These are phyloP conservation scores for Trichoderma hamatum DNA, from an alignment of 2,329 filamentous ascomycete species.

Conservation along the genomic window DNA sequence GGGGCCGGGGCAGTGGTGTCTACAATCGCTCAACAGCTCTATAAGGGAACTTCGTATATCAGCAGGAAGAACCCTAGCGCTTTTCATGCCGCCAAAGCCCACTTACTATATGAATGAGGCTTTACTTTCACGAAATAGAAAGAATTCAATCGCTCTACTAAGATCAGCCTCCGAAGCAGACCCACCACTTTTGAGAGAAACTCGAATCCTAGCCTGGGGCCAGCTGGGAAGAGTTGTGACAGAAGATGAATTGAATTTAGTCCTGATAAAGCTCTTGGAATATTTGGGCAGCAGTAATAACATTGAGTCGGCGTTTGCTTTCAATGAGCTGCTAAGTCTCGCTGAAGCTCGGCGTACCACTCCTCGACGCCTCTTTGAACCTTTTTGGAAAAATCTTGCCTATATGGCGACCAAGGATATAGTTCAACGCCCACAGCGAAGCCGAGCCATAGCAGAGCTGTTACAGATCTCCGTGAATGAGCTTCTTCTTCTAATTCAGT, in stretches of 20 bases:
- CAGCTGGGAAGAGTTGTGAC: conserved; percentile 75
- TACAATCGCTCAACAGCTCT: conserved; percentile 81
- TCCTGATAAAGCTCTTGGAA: conserved; percentile 80
- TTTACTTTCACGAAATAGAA: conserved; percentile 54
- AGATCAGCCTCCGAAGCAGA: conserved; percentile 72
- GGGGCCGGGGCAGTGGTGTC: conserved; percentile 74
- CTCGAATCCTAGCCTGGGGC: conserved; percentile 83
- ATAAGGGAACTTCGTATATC: conserved; percentile 81
- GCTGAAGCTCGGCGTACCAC: conserved; percentile 66
- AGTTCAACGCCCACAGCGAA: conserved; percentile 77
- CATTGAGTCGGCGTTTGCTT: conserved; percentile 78
- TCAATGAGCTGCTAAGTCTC: conserved; percentile 77
- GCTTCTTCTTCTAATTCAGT: conserved; percentile 75
- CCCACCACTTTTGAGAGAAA: conserved; percentile 72
- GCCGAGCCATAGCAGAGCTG: conserved; percentile 77
- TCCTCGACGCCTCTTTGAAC: conserved; percentile 72
- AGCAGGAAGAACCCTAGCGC: conserved; percentile 68
- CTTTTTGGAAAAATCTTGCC: conserved; percentile 87
- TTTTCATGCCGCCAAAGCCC: conserved; percentile 57
- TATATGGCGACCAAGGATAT: conserved; percentile 83
- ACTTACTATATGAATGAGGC: conserved; percentile 31
- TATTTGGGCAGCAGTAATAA: conserved; percentile 84
- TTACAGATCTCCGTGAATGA: conserved; percentile 74
- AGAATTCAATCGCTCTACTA: conserved; percentile 70
- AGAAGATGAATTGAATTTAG: conserved; percentile 83